phyloP scores from a whole-genome alignment of 2,329 filamentous ascomycete species.

The Aaosphaeria arxii region DNA sequence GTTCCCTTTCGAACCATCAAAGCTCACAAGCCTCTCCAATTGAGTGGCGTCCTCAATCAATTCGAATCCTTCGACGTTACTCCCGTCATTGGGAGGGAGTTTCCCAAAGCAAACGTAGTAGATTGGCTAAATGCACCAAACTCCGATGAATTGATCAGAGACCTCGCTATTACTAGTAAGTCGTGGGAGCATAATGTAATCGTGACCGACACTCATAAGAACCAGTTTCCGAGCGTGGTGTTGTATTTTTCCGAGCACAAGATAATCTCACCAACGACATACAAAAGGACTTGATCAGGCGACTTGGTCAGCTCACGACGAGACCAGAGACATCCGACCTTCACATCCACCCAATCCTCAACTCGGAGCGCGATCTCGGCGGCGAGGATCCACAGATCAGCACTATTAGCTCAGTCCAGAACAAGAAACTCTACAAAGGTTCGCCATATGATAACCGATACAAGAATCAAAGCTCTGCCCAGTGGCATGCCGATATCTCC shows the following conservation, averaged over 20 bases:
- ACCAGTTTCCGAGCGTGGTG: conserved; percentile 43
- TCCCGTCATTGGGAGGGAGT: conserved; percentile 59
- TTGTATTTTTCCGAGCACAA: conserved; percentile 67
- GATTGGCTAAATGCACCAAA: conserved; percentile 62
- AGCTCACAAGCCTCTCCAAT: conserved; percentile 21
- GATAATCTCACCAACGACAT: conserved; percentile 56
- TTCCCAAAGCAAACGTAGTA: conserved; percentile 51
- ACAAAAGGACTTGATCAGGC: conserved; percentile 61
- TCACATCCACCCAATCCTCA: conserved; percentile 60
- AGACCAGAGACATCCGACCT: conserved; percentile 56
- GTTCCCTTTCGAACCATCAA: neutral
- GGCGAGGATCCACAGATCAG: conserved; percentile 22
- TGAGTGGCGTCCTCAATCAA: conserved; percentile 48
- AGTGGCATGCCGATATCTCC: conserved; percentile 58
- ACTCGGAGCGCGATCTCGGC: conserved; percentile 20
- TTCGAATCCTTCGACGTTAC: conserved; percentile 57
- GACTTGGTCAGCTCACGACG: conserved; percentile 56
- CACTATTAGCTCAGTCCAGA: conserved; percentile 20
- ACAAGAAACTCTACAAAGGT: conserved; percentile 14
- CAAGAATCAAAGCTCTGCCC: conserved; percentile 39
- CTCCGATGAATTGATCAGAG: conserved; percentile 59
- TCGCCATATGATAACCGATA: conserved; percentile 18
- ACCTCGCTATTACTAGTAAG: conserved; percentile 48
- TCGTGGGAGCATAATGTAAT: neutral
- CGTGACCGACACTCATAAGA: neutral